Evolutionary conservation across 1,284 basidiomycete species (phyloP), one percentile per base, ranked within the genome.

Genomic region (Ustanciosporium gigantosporum): DNA sequence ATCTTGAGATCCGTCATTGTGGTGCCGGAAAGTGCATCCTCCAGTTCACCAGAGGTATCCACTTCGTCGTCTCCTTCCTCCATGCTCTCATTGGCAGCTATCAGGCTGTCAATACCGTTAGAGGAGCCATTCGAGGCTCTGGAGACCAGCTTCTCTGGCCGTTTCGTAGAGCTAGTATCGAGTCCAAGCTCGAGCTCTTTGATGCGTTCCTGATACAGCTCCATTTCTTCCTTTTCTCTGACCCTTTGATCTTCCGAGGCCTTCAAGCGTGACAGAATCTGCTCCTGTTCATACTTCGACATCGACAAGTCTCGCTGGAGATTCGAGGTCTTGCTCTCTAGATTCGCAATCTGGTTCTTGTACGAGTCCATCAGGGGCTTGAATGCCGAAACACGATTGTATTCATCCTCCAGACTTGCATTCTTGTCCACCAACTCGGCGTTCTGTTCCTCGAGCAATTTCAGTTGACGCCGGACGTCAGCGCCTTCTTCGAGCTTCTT

Each of bases 401-500:
- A 88, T 73, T 96, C 91, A 61, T 91, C 90, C 78, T 96, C 92
- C 5, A 97, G 81, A 0, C 87, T 84, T 0, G 90, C 88, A 70
- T 94, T 93, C 77, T 87, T 88, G 80, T 96, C 90, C 23, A 96
- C 87, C 11, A 97, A 84, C 49, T 87, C 86, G 4, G 90, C 86
- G 62, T 97, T 96, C 80, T 96, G 90, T 66, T 88, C 90, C 79
- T 96, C 92, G 19, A 96, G 81, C 0, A 85, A 84, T 45, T 91
- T 91, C 72, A 95, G 83, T 66, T 88, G 86, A 57, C 91, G 85
- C 20, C 90, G 86, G 31, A 94, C 82, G 68, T 93, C 90, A 3
- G 89, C 90, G 4, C 88, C 86, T 76, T 96, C 94, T 70, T 97
- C 94, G 4, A 97, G 83, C 80, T 97, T 97, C 83, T 91, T 94